These are phyloP conservation scores for Metrosideros polymorpha DNA, from an alignment of 441 rosid species.

Conservation along the genomic window DNA sequence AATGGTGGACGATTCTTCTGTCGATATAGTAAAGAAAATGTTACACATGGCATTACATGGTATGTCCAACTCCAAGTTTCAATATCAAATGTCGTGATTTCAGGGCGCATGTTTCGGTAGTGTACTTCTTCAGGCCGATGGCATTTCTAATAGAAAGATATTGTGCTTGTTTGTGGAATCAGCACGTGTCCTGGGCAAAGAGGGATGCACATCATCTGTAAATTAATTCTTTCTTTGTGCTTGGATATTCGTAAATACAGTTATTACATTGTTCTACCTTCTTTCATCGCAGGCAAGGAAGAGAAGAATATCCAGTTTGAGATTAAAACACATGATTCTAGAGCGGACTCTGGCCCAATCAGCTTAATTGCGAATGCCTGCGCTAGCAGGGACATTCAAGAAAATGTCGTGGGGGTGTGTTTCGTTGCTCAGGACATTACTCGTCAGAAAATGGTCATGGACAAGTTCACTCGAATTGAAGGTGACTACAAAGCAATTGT, in stretches of 20 bases:
- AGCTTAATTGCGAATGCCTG: constrained; percentile 88
- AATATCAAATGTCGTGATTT: not conserved
- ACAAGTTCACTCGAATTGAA: constrained; percentile 89
- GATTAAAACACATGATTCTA: constrained; percentile 61
- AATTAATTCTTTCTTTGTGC: not conserved
- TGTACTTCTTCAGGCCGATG: not conserved
- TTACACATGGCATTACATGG: constrained; percentile 73
- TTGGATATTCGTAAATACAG: not conserved
- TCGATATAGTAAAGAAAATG: constrained; percentile 55
- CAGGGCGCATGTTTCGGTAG: not conserved
- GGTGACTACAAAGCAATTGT: constrained; percentile 94
- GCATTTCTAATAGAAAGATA: not conserved
- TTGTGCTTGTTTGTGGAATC: not conserved
- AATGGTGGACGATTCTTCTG: constrained; percentile 76
- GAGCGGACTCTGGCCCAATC: constrained; percentile 52
- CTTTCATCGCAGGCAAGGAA: constrained; percentile 61
- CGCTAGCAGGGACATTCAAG: constrained; percentile 77
- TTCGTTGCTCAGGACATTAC: constrained; percentile 96
- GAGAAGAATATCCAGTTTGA: constrained; percentile 76
- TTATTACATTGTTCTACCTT: not conserved
- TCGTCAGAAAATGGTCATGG: constrained; percentile 84
- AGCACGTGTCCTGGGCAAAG: not conserved
- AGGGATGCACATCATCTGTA: not conserved
- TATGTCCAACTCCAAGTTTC: not conserved
- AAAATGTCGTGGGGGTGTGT: constrained; percentile 83